A percentile compares a stretch with the other conserved stretches of the same genome.
These are phyloP conservation scores for Podospora didyma DNA, from an alignment of 495 filamentous ascomycete species.

Conservation along the genomic window DNA sequence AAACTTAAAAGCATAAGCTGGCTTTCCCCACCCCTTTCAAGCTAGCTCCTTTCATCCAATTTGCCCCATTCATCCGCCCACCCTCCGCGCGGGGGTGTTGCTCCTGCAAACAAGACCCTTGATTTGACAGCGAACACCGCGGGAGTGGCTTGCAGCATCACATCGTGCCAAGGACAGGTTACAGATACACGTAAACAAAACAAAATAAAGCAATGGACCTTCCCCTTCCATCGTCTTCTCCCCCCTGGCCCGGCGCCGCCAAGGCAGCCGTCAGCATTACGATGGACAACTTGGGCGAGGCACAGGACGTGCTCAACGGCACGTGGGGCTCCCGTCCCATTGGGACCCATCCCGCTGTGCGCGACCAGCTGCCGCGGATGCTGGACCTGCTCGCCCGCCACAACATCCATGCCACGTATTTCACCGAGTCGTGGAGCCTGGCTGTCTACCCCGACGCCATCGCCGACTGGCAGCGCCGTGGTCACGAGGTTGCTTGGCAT, in stretches of 20 bases:
- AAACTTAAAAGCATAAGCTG: too few species aligned
- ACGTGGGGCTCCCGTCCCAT: constrained; percentile 21
- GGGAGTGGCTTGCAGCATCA: too few species aligned
- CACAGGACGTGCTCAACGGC: constrained; percentile 27
- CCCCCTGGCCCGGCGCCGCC: constrained; percentile 26
- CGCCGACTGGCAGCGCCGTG: constrained; percentile 4
- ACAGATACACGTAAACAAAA: too few species aligned
- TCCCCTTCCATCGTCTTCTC: background rate
- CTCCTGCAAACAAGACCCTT: too few species aligned
- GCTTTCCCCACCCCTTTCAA: too few species aligned
- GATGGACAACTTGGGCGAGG: constrained; percentile 38
- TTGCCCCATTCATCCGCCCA: too few species aligned
- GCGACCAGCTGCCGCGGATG: constrained; percentile 29
- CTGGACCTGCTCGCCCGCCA: constrained; percentile 22
- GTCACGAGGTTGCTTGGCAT: constrained; percentile 35
- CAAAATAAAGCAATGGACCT: too few species aligned
- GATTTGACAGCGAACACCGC: too few species aligned
- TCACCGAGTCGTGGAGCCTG: constrained; percentile 33
- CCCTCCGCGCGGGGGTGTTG: too few species aligned
- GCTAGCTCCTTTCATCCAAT: too few species aligned
- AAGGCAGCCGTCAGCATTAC: constrained; percentile 32
- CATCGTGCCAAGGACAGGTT: too few species aligned
- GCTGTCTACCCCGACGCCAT: constrained; percentile 24
- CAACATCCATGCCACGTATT: constrained; percentile 29
- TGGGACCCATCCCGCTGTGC: constrained; percentile 27